phyloP scores from a whole-genome alignment of 1,284 basidiomycete species.

The Ceraceosorus guamensis region DNA sequence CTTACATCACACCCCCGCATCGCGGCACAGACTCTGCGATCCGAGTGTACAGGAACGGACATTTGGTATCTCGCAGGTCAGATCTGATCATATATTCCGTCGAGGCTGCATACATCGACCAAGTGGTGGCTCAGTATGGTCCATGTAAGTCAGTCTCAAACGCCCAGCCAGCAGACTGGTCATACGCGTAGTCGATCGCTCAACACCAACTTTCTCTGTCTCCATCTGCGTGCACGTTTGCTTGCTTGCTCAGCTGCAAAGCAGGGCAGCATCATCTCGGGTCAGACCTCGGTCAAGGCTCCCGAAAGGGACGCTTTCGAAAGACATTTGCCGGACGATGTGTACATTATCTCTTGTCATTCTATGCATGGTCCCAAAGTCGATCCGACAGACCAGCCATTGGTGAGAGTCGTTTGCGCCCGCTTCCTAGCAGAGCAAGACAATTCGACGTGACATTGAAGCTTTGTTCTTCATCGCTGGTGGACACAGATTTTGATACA shows the following conservation, averaged over 20 bases:
- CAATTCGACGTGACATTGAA: too few species aligned
- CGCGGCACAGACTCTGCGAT: constrained; percentile 52
- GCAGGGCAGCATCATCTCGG: constrained; percentile 81
- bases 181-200: not conserved
- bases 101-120: constrained; percentile 80
- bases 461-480: not conserved
- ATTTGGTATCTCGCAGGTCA: constrained; percentile 71
- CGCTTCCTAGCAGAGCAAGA: too few species aligned
- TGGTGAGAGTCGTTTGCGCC: too few species aligned
- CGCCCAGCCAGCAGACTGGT: not conserved
- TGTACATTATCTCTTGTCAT: constrained; percentile 84
- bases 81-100: constrained; percentile 90
- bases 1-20: not conserved
- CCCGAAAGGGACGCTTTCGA: constrained; percentile 89
- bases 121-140: constrained; percentile 78
- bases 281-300: constrained; percentile 93
- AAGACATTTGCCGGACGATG: constrained; percentile 73
- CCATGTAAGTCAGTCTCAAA: constrained; percentile 76
- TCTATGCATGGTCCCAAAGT: constrained; percentile 91
- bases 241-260: constrained; percentile 72
- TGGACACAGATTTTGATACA: constrained; percentile 72
- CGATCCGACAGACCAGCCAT: constrained; percentile 79
- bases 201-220: not conserved
- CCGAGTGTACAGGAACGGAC: constrained; percentile 66
- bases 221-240: not conserved